phyloP scores from a whole-genome alignment of 2,329 filamentous ascomycete species.

The Xylariomycetidae sp. region DNA sequence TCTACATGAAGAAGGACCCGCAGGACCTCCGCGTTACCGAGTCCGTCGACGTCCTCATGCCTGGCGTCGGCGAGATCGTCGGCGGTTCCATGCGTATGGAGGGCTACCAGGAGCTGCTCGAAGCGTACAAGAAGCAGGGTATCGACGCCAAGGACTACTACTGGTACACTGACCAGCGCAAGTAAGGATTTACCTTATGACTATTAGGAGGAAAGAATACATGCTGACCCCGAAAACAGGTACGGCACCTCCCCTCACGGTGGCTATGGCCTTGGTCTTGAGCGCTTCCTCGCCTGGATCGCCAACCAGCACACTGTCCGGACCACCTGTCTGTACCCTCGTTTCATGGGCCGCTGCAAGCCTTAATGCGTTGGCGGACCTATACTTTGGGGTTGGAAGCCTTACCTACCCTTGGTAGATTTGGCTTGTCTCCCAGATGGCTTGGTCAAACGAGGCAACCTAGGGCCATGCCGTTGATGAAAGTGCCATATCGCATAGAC shows the following conservation, averaged over 20 bases:
- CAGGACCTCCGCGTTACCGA: conserved; percentile 81
- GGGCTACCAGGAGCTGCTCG: conserved; percentile 82
- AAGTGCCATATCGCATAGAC: too few relatives aligned
- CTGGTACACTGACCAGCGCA: conserved; percentile 98
- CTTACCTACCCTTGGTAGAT: too few relatives aligned
- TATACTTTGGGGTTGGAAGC: too few relatives aligned
- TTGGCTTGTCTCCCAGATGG: too few relatives aligned
- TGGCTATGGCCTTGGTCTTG: conserved; percentile 86
- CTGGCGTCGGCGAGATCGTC: conserved; percentile 93
- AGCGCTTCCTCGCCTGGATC: conserved; percentile 66
- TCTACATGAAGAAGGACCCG: conserved; percentile 94
- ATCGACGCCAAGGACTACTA: conserved; percentile 85
- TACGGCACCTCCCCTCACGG: conserved; percentile 91
- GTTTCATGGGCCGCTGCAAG: conserved; percentile 76
- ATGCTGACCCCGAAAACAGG: too few relatives aligned
- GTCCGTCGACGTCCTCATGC: conserved; percentile 81
- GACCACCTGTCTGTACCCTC: conserved; percentile 67
- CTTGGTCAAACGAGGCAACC: too few relatives aligned
- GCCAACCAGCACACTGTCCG: conserved; percentile 59
- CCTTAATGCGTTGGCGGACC: conserved; percentile 43
- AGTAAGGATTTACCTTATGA: conserved; percentile 51
- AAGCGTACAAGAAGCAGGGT: conserved; percentile 78
- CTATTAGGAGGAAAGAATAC: too few relatives aligned
- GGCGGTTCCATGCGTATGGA: conserved; percentile 96
- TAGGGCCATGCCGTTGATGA: too few relatives aligned